Percentiles rank a stretch among this genome's conserved stretches.
These are phyloP conservation scores for Pseudofabraea citricarpa DNA, from an alignment of 2,329 filamentous ascomycete species.

Conservation along the genomic window DNA sequence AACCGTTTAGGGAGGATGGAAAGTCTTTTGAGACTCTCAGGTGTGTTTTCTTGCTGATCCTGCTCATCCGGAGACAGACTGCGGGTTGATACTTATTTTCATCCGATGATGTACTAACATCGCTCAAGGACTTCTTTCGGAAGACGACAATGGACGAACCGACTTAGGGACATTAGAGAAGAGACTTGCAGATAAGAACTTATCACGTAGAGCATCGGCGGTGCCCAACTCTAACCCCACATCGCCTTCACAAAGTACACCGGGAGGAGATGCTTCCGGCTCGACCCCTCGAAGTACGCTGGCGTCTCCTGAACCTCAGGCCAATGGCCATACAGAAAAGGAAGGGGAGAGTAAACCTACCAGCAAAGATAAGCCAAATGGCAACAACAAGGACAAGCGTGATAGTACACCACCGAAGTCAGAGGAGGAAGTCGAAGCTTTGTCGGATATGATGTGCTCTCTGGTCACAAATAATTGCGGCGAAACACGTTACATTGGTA, in stretches of 20 bases:
- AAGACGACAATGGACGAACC: slow-evolving; percentile 79
- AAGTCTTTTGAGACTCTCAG: slow-evolving; percentile 79
- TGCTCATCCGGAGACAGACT: no score
- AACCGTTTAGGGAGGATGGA: slow-evolving; percentile 96
- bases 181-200: slow-evolving; percentile 55
- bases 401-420: slow-evolving; percentile 39
- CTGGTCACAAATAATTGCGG: slow-evolving; percentile 91
- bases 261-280: slow-evolving; percentile 32
- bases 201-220: slow-evolving; percentile 22
- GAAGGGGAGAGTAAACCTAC: slow-evolving; percentile 16
- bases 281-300: slow-evolving; percentile 39
- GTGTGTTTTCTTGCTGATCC: slow-evolving; percentile 34
- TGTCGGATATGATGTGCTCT: slow-evolving; percentile 99
- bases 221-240: slow-evolving; percentile 21
- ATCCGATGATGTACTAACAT: slow-evolving; percentile 21
- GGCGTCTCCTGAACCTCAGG: slow-evolving; percentile 41
- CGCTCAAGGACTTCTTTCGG: slow-evolving; percentile 65
- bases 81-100: no score
- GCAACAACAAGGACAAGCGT: slow-evolving; percentile 28
- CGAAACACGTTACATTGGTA: slow-evolving; percentile 94
- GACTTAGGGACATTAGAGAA: slow-evolving; percentile 87
- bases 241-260: slow-evolving; percentile 37
- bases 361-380: slow-evolving; percentile 30
- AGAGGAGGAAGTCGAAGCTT: slow-evolving; percentile 72
- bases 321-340: slow-evolving; percentile 8